phyloP scores from a whole-genome alignment of 495 filamentous ascomycete species.

The Xylaria cubensis region DNA sequence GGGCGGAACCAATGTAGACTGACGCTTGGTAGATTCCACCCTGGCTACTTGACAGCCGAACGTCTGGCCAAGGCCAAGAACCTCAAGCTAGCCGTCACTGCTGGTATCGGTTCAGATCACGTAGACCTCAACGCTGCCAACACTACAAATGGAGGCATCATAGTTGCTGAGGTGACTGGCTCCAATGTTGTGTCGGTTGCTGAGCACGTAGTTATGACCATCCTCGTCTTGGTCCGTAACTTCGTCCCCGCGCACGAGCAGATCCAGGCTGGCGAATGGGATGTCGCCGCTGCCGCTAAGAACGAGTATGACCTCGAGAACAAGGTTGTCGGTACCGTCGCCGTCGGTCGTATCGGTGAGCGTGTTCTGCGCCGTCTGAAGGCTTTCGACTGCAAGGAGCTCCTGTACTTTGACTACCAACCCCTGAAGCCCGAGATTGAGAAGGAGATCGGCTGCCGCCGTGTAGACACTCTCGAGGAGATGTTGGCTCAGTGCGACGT shows the following conservation, averaged over 20 bases:
- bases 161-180: constrained; percentile 95
- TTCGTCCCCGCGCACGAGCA: constrained; percentile 97
- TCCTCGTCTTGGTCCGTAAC: constrained; percentile 94
- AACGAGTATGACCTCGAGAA: constrained; percentile 96
- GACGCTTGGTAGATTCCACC: constrained; percentile 81
- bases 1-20: constrained; percentile 9
- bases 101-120: constrained; percentile 97
- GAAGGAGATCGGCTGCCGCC: constrained; percentile 94
- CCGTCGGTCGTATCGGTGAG: constrained; percentile 97
- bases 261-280: constrained; percentile 87
- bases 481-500: constrained; percentile 96
- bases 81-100: constrained; percentile 94
- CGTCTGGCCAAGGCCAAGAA: constrained; percentile 98
- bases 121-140: constrained; percentile 97
- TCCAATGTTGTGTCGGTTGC: constrained; percentile 90
- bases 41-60: constrained; percentile 95
- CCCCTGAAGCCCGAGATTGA: constrained; percentile 85
- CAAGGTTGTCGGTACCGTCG: constrained; percentile 98
- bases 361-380: constrained; percentile 94
- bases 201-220: constrained; percentile 98
- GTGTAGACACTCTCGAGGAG: constrained; percentile 88
- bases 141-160: constrained; percentile 97
- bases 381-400: constrained; percentile 99
- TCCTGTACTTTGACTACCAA: constrained; percentile 99
- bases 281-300: constrained; percentile 95